Conservation (phyloP, 768 basidiomycete genomes). For the Mycena amicta region DNA sequence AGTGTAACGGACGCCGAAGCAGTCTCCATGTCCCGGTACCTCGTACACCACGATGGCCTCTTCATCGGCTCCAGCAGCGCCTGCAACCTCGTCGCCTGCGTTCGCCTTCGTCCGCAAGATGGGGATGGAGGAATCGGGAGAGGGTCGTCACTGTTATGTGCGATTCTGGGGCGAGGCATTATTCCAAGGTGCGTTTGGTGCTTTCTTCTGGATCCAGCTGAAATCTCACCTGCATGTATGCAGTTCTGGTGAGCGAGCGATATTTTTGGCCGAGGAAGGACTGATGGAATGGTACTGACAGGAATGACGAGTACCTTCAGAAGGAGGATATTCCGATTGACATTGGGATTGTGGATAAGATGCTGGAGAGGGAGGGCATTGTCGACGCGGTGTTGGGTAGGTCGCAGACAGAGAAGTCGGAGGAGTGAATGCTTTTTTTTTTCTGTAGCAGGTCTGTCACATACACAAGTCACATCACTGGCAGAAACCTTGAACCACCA, state of each 20-base stretch:
- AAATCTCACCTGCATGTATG: too few relatives aligned
- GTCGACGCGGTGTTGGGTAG: not conserved
- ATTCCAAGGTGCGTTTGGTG: slow-evolving; percentile 65
- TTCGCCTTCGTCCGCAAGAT: slow-evolving; percentile 74
- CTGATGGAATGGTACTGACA: too few relatives aligned
- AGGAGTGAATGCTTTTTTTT: too few relatives aligned
- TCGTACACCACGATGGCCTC: slow-evolving; percentile 88
- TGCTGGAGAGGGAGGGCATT: slow-evolving; percentile 29
- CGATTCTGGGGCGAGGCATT: slow-evolving; percentile 90
- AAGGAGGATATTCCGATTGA: slow-evolving; percentile 49
- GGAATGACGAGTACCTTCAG: slow-evolving; percentile 58
- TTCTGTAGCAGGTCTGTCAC: too few relatives aligned
- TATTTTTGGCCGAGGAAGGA: too few relatives aligned
- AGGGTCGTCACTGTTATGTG: slow-evolving; percentile 86
- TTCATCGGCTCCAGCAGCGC: slow-evolving; percentile 97
- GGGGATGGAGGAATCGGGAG: slow-evolving; percentile 69
- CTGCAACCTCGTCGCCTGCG: slow-evolving; percentile 91
- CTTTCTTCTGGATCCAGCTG: too few relatives aligned
- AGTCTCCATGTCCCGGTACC: slow-evolving; percentile 92
- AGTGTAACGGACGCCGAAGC: slow-evolving; percentile 94
- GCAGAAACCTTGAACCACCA: too few relatives aligned
- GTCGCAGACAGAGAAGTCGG: too few relatives aligned
- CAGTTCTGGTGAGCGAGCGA: slow-evolving; percentile 55
- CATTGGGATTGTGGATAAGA: slow-evolving; percentile 42
- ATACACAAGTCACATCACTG: too few relatives aligned